These are phyloP conservation scores for Pichia sp. DNA, from an alignment of 1,139 yeast genomes.

Conservation along the genomic window DNA sequence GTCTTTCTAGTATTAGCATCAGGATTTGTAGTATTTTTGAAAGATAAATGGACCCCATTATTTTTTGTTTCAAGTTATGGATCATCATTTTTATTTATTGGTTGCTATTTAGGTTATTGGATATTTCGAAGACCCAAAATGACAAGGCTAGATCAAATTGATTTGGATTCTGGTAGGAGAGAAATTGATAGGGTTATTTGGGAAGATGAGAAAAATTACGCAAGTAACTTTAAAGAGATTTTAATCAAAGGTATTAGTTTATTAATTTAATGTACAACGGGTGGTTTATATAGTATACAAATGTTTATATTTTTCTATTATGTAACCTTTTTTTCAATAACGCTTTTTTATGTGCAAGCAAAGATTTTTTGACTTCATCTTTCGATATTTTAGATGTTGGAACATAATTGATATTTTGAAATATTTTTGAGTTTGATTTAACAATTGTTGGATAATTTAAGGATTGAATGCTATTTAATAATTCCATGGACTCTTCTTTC, in stretches of 20 bases:
- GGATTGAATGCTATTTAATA: background rate
- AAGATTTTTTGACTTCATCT: slow-evolving; percentile 1
- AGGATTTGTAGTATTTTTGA: slow-evolving; percentile 65
- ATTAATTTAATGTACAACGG: slow-evolving; percentile 15
- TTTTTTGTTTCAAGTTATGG: slow-evolving; percentile 68
- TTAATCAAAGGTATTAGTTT: slow-evolving; percentile 21
- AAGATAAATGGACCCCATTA: slow-evolving; percentile 55
- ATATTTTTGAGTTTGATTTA: background rate
- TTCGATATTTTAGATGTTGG: background rate
- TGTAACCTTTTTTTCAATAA: background rate
- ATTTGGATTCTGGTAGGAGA: slow-evolving; percentile 72
- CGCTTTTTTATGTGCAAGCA: slow-evolving; percentile 4
- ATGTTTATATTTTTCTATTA: background rate
- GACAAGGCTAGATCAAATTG: slow-evolving; percentile 60
- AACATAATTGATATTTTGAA: background rate
- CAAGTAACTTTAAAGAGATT: slow-evolving; percentile 28
- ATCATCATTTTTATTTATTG: slow-evolving; percentile 47
- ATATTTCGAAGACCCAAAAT: slow-evolving; percentile 48
- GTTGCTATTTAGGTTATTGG: slow-evolving; percentile 53
- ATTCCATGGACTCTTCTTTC: background rate
- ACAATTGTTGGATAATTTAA: background rate
- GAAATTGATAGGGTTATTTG: slow-evolving; percentile 65
- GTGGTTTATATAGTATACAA: background rate
- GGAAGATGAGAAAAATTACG: slow-evolving; percentile 51
- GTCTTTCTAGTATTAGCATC: slow-evolving; percentile 49